Evolutionary conservation across 768 basidiomycete genomes (phyloP).

Genomic region (Gloeostereum incarnatum): DNA sequence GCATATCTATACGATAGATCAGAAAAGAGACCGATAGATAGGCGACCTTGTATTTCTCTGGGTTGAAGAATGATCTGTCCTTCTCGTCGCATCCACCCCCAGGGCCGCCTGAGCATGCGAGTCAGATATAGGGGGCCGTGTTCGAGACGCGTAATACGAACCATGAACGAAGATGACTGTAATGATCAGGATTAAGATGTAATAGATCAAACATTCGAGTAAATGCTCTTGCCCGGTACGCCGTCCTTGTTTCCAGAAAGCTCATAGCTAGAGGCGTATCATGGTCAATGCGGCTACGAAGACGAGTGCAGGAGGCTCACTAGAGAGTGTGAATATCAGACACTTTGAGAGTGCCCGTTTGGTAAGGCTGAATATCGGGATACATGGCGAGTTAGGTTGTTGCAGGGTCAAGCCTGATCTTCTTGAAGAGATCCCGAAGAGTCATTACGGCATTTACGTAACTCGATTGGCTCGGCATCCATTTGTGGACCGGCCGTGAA

Average conservation of each 20-base stretch:
- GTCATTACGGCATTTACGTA: too few relatives aligned
- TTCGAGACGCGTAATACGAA: constrained; percentile 16
- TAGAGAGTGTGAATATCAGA: constrained; percentile 70
- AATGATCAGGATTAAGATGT: not conserved
- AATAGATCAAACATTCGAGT: not conserved
- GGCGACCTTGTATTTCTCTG: constrained; percentile 78
- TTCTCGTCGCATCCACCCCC: constrained; percentile 63
- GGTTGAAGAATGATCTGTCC: constrained; percentile 79
- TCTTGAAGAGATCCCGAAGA: too few relatives aligned
- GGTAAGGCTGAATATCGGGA: constrained; percentile 56
- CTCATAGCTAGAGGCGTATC: constrained; percentile 51
- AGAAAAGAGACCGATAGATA: constrained; percentile 1
- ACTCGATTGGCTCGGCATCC: too few relatives aligned
- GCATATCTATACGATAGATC: not conserved
- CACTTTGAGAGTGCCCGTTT: constrained; percentile 59
- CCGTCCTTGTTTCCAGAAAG: constrained; percentile 72
- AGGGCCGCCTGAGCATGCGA: constrained; percentile 49
- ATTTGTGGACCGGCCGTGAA: too few relatives aligned
- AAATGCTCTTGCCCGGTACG: constrained; percentile 44
- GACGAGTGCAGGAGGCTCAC: constrained; percentile 23
- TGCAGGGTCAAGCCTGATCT: too few relatives aligned
- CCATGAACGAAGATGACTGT: constrained; percentile 78
- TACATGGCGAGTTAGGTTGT: too few relatives aligned
- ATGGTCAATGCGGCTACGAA: not conserved
- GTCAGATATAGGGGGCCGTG: not conserved